phyloP scores from a whole-genome alignment of 2,329 filamentous ascomycete genomes.

The Ascochyta fabae region DNA sequence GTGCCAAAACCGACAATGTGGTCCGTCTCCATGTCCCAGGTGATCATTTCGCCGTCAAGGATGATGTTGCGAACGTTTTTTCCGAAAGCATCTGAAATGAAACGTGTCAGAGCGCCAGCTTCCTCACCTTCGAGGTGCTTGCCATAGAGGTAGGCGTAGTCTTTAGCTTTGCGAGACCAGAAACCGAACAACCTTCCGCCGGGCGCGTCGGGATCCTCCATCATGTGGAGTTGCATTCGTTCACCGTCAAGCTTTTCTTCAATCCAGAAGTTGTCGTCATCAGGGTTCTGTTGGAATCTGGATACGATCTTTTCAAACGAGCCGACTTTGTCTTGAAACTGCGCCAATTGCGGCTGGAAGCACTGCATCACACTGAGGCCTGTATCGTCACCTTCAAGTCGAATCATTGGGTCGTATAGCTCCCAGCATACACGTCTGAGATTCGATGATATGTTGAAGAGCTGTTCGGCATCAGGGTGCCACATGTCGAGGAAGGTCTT shows the following conservation, averaged over 20 bases:
- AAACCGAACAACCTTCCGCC: slow-evolving; percentile 81
- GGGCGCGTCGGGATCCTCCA: slow-evolving; percentile 68
- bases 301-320: slow-evolving; percentile 81
- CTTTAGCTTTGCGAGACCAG: slow-evolving; percentile 95
- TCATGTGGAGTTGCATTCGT: slow-evolving; percentile 95
- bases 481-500: slow-evolving; percentile 79
- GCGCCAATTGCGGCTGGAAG: slow-evolving; percentile 93
- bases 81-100: slow-evolving; percentile 78
- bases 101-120: slow-evolving; percentile 77
- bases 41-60: slow-evolving; percentile 97
- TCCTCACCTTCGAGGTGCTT: slow-evolving; percentile 71
- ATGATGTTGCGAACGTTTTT: slow-evolving; percentile 83
- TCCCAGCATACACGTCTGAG: slow-evolving; percentile 95
- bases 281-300: slow-evolving; percentile 68
- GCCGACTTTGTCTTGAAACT: slow-evolving; percentile 76
- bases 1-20: slow-evolving; percentile 89
- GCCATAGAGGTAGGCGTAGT: slow-evolving; percentile 95
- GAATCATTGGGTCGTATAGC: slow-evolving; percentile 73
- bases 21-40: slow-evolving; percentile 88
- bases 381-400: slow-evolving; percentile 76
- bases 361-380: slow-evolving; percentile 88
- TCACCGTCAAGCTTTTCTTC: slow-evolving; percentile 98
- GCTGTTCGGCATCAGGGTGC: slow-evolving; percentile 60
- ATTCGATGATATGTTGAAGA: slow-evolving; percentile 89
- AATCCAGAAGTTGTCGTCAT: slow-evolving; percentile 87